Evolutionary conservation across 2,329 filamentous ascomycete species (phyloP).

Genomic region (Aspergillus thermomutatus): DNA sequence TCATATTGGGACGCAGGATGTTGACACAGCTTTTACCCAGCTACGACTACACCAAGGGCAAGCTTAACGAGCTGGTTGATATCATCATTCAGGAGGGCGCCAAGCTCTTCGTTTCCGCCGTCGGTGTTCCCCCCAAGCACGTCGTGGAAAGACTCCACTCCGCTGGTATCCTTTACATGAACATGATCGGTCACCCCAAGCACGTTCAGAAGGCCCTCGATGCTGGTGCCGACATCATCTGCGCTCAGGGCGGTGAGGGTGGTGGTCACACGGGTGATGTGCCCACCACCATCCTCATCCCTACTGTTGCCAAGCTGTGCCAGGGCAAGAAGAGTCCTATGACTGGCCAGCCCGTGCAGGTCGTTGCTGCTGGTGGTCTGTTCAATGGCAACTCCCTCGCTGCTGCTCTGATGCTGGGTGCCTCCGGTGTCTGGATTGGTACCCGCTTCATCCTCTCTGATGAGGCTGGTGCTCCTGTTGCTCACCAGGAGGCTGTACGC

Average conservation of each 20-base stretch:
- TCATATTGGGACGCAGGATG: not conserved
- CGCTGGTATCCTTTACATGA: constrained; percentile 92
- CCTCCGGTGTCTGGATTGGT: constrained; percentile 90
- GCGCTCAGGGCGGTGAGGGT: constrained; percentile 95
- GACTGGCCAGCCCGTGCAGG: constrained; percentile 82
- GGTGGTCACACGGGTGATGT: constrained; percentile 95
- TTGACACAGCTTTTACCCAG: constrained; percentile 45
- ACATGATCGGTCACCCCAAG: constrained; percentile 99
- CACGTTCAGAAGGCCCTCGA: constrained; percentile 96
- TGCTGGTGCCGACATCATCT: constrained; percentile 91
- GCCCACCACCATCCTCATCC: constrained; percentile 87
- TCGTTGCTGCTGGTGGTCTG: constrained; percentile 90
- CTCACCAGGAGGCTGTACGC: constrained; percentile 92
- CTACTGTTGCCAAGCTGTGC: constrained; percentile 79
- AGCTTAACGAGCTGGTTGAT: constrained; percentile 83
- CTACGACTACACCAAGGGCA: constrained; percentile 99
- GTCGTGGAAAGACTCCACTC: constrained; percentile 89
- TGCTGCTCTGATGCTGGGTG: constrained; percentile 87
- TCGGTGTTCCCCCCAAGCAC: constrained; percentile 84
- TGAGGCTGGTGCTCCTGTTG: constrained; percentile 88
- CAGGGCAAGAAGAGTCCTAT: constrained; percentile 80
- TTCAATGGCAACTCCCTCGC: constrained; percentile 90
- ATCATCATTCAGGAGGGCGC: constrained; percentile 91
- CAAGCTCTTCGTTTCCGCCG: constrained; percentile 92
- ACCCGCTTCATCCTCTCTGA: constrained; percentile 92